Evolutionary conservation across 352 stramenopile species (phyloP).

Genomic region (Phytophthora cactorum): DNA sequence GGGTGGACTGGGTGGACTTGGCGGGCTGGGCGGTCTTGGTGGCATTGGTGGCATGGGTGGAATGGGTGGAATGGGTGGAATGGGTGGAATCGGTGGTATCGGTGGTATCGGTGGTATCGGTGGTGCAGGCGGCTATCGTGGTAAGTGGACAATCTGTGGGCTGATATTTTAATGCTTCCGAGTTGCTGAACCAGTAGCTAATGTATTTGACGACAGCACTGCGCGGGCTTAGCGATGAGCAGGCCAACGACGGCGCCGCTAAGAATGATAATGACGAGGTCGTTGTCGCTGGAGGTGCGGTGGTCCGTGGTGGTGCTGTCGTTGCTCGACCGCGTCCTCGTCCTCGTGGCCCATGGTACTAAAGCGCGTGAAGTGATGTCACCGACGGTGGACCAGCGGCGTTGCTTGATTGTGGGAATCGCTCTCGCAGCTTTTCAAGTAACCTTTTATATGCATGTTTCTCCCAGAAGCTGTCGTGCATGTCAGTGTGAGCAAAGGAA

Average conservation of each 20-base stretch:
- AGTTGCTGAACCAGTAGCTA: conserved; percentile 1
- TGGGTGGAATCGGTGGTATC: background rate
- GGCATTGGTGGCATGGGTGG: background rate
- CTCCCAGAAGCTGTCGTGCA: background rate
- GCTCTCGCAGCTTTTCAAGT: background rate
- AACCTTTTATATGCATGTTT: background rate
- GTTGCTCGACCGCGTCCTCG: conserved; percentile 21
- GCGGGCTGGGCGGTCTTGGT: background rate
- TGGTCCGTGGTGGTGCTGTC: conserved; percentile 31
- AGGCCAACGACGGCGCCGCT: background rate
- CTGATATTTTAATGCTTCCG: background rate
- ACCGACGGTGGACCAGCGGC: background rate
- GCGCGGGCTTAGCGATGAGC: conserved; percentile 18
- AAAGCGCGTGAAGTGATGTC: background rate
- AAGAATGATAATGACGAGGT: conserved; percentile 19
- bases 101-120: background rate
- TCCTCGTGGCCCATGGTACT: conserved; percentile 13
- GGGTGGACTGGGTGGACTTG: background rate
- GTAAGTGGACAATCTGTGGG: conserved; percentile 4
- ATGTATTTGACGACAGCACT: conserved; percentile 20
- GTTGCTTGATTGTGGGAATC: background rate
- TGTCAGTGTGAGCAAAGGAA: conserved; percentile 14
- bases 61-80: background rate
- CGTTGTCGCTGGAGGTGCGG: conserved; percentile 24
- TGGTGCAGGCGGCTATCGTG: conserved; percentile 11